Evolutionary conservation across 176 grass and related monocot species (phyloP), one percentile per base, ranked within the genome.

Genomic region (Aegilops bicornis): DNA sequence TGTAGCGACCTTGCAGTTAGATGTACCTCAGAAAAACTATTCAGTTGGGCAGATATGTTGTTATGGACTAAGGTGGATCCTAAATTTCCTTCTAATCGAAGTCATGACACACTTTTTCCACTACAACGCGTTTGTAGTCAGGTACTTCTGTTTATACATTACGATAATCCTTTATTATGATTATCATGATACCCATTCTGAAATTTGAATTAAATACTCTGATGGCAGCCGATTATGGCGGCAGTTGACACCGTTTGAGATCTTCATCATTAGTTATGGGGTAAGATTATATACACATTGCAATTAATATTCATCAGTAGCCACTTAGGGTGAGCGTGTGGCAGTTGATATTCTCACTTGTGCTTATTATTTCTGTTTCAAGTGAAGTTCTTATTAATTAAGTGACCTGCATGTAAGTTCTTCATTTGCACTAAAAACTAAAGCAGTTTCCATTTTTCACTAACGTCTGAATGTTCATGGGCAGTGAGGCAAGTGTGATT

Each of bases 231-330:
- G 92, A 47, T 77, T 92, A 64, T 96, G 96, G 96, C 82, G 81
- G 82, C 90, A 95, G 32, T 91, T 98, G 77, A 84, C 91, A 10
- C 90, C 93, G 0, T 92, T 98, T 83, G 91, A 96, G 86, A 88
- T 98, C 74, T 95, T 98, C 76, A 94, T 98, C 83, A 90, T 98
- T 79, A 94, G 91, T 82, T 98, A 98, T 76, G 93, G 96, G 86
- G 91, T 98, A 94, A 92, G 88, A 91, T 84, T 79, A n/a, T 63
- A 16, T 75, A 33, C 20, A 60, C 71, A 80, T 10, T 42, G 27
- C 61, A 56, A 15, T 19, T 77, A 17, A 54, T 76, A 50, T 75
- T 75, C 43, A 75, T 75, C 42, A 50, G 42, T 75, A 75, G 40
- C 8, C 19, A 27, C 23, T 81, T 81, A 66, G 13, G 37, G 20